Percentiles rank a stretch among this genome's conserved stretches.
phyloP scores from a whole-genome alignment of 2,329 filamentous ascomycete genomes.

The Tolypocladium guangdongense region DNA sequence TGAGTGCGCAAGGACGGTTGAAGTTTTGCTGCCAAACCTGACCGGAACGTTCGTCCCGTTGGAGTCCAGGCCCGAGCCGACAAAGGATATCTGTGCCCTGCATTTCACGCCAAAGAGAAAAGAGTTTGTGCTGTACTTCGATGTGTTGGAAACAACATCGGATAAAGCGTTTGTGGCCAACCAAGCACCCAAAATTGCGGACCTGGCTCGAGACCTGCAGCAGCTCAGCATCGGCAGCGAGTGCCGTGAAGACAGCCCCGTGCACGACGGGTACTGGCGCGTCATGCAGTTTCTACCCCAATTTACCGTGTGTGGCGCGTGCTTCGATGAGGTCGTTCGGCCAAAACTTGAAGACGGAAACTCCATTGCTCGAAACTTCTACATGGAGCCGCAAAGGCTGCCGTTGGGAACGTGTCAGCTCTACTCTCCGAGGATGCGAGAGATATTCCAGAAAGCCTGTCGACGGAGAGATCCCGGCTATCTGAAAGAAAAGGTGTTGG shows the following conservation, averaged over 20 bases:
- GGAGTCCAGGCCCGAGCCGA: slow-evolving; percentile 33
- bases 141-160: slow-evolving; percentile 45
- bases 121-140: slow-evolving; percentile 49
- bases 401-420: slow-evolving; percentile 58
- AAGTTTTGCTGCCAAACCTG: slow-evolving; percentile 63
- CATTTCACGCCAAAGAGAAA: slow-evolving; percentile 42
- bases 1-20: slow-evolving; percentile 60
- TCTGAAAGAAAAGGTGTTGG: slow-evolving; percentile 44
- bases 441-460: slow-evolving; percentile 58
- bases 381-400: slow-evolving; percentile 45
- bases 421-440: slow-evolving; percentile 70
- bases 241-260: slow-evolving; percentile 53
- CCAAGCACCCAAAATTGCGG: slow-evolving; percentile 42
- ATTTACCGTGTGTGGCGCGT: slow-evolving; percentile 79
- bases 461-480: slow-evolving; percentile 55
- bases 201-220: slow-evolving; percentile 53
- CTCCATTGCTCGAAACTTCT: slow-evolving; percentile 55
- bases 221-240: slow-evolving; percentile 47
- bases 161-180: slow-evolving; percentile 36
- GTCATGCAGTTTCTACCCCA: slow-evolving; percentile 64
- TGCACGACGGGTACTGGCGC: slow-evolving; percentile 62
- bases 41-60: slow-evolving; percentile 52
- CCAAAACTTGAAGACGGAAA: slow-evolving; percentile 46
- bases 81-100: slow-evolving; percentile 55
- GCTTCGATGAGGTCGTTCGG: slow-evolving; percentile 69